These are phyloP conservation scores for Cicer arietinum DNA, from an alignment of 306 rosid genomes.

Conservation along the genomic window DNA sequence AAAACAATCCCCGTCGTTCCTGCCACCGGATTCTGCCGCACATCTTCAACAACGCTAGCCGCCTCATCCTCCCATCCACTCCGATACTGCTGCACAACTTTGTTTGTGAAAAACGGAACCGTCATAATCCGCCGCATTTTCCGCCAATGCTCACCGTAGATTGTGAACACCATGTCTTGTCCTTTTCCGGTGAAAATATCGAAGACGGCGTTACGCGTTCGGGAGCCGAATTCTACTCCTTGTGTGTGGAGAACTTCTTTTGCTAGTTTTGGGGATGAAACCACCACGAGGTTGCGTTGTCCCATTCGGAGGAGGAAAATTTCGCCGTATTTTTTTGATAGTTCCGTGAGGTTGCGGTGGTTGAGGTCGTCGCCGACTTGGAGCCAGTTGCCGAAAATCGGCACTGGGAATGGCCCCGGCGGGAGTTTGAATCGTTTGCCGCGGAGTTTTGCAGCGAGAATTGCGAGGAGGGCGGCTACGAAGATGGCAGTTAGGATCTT, in stretches of 20 bases:
- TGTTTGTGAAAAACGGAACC: slow-evolving; percentile 89
- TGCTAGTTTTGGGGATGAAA: slow-evolving; percentile 85
- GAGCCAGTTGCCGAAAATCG: slow-evolving; percentile 89
- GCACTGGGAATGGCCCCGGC: slow-evolving; percentile 81
- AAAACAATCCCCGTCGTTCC: slow-evolving; percentile 63
- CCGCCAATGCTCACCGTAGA: slow-evolving; percentile 94
- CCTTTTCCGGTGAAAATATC: slow-evolving; percentile 92
- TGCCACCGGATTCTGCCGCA: slow-evolving; percentile 55
- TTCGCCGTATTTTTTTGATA: slow-evolving; percentile 79
- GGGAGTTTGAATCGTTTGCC: slow-evolving; percentile 83
- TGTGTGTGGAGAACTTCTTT: slow-evolving; percentile 89
- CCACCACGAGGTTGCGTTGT: slow-evolving; percentile 76
- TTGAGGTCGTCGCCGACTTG: slow-evolving; percentile 94
- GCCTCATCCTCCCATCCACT: slow-evolving; percentile 81
- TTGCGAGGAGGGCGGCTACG: slow-evolving; percentile 57
- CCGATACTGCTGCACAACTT: slow-evolving; percentile 90
- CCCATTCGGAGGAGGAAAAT: slow-evolving; percentile 91
- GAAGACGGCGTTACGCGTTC: slow-evolving; percentile 87
- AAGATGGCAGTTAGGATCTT: slow-evolving; percentile 74
- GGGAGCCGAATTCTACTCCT: slow-evolving; percentile 87
- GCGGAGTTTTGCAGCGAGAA: slow-evolving; percentile 62
- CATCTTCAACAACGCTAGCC: slow-evolving; percentile 73
- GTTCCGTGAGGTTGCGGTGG: slow-evolving; percentile 82
- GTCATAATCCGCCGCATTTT: slow-evolving; percentile 95
- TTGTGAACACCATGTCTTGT: slow-evolving; percentile 92